phyloP scores from a whole-genome alignment of 805 yeast species.

The Metschnikowia chrysomelidarum region DNA sequence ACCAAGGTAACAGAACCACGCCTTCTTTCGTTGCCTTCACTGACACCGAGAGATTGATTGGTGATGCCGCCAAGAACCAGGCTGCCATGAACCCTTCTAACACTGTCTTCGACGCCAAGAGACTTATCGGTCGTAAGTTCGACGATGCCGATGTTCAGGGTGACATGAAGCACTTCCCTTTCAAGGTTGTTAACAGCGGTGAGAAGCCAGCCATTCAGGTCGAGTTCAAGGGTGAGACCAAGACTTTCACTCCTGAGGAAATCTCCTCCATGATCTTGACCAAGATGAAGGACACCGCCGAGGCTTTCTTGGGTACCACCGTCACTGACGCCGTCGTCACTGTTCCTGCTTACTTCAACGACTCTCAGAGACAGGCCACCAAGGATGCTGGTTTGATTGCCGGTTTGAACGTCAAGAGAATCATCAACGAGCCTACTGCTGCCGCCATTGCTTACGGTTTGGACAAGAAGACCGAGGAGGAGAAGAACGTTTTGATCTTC shows the following conservation, averaged over 20 bases:
- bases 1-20: slow-evolving; percentile 35
- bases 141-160: slow-evolving; percentile 28
- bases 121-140: slow-evolving; percentile 32
- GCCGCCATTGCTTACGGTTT: slow-evolving; percentile 35
- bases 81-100: slow-evolving; percentile 35
- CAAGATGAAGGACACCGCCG: slow-evolving; percentile 53
- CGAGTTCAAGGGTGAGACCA: slow-evolving; percentile 34
- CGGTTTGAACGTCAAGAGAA: slow-evolving; percentile 83
- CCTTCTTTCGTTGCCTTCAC: slow-evolving; percentile 35
- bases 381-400: slow-evolving; percentile 93
- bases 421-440: slow-evolving; percentile 76
- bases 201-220: slow-evolving; percentile 32
- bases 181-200: slow-evolving; percentile 29
- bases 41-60: slow-evolving; percentile 33
- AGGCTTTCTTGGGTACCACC: slow-evolving; percentile 67
- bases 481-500: slow-evolving; percentile 56
- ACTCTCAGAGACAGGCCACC: slow-evolving; percentile 92
- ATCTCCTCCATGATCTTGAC: slow-evolving; percentile 32
- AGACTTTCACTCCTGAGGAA: slow-evolving; percentile 32
- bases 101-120: slow-evolving; percentile 35
- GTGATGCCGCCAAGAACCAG: slow-evolving; percentile 36
- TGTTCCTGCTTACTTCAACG: slow-evolving; percentile 91
- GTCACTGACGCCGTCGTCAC: slow-evolving; percentile 89
- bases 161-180: slow-evolving; percentile 33
- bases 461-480: slow-evolving; percentile 54